Base-by-base conservation (phyloP, 2,329 filamentous ascomycete genomes). In the Coniochaeta sp. region DNA sequence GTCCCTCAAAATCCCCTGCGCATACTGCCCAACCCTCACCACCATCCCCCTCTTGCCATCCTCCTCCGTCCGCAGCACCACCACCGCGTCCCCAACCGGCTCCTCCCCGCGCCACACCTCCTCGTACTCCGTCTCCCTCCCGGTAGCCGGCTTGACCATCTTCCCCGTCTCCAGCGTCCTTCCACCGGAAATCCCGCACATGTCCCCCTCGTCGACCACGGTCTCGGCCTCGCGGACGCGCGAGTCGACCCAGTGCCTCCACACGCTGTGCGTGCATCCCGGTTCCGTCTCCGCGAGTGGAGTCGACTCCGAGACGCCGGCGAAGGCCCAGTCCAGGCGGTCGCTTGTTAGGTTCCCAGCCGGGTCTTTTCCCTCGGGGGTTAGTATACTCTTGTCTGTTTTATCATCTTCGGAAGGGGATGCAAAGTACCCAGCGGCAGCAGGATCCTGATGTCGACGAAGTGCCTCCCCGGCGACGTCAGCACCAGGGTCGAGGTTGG, bases 401-500 rank as follows among this genome's bases (percentile, higher is more conserved):
- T n/a, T n/a, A n/a, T n/a, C n/a, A n/a, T n/a, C n/a, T n/a, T n/a
- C n/a, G n/a, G n/a, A n/a, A n/a, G 10, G n/a, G 42, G n/a, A 19
- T 24, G 22, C 4, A n/a, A 52, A 30, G 47, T 52, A 52, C 47
- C 24, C 7, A 44, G 22, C 16, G 40, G 72, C 65, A 17, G 81
- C 68, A 57, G n/a, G 54, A 87, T 74, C 44, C 87, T 81, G 24
- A 89, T 68, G 66, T 89, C 87, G 40, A 89, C 81, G 67, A 87
- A 89, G 40, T 75, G 79, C 32, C 75, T 75, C 28, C 70, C 68
- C 1, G 83, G 81, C 2, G 84, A 84, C 0, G 87, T 89, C 54
- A 89, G 73, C 14, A 89, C 87, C 4, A 88, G 68, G 0, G 87
- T 89, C 1, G 79, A 81, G 0, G 87, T 89, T 17, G 83, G 83